Evolutionary conservation across 2,329 filamentous ascomycete species (phyloP).

Genomic region (Epichloe gansuensis): DNA sequence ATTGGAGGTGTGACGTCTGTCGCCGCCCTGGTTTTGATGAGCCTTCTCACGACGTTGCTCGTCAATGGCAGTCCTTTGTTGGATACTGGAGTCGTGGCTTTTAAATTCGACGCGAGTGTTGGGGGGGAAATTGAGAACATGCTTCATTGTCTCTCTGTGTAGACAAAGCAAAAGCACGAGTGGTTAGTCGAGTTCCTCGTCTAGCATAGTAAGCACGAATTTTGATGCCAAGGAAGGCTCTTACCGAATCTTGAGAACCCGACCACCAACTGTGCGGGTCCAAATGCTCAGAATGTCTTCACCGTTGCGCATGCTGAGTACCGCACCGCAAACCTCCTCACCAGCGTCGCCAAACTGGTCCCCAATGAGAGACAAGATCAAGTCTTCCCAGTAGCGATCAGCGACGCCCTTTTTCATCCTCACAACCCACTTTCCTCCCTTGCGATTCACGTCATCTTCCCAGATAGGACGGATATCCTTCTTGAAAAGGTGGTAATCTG

Average conservation of each 20-base stretch:
- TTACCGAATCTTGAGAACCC: conserved; percentile 92
- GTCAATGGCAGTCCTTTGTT: conserved; percentile 79
- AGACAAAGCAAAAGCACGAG: not conserved
- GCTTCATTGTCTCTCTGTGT: conserved; percentile 80
- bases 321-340: conserved; percentile 89
- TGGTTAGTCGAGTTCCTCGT: not conserved
- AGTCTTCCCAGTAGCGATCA: conserved; percentile 93
- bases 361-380: conserved; percentile 79
- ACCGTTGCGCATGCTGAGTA: conserved; percentile 85
- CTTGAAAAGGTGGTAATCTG: conserved; percentile 97
- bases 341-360: conserved; percentile 88
- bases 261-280: conserved; percentile 85
- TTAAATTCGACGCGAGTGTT: conserved; percentile 93
- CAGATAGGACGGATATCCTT: conserved; percentile 93
- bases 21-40: conserved; percentile 30
- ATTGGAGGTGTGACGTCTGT: conserved; percentile 23
- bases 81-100: conserved; percentile 90
- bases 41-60: conserved; percentile 82
- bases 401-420: conserved; percentile 93
- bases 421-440: conserved; percentile 95
- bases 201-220: not conserved
- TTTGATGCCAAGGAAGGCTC: conserved; percentile 14
- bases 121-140: conserved; percentile 72
- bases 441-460: conserved; percentile 96
- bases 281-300: conserved; percentile 97